A percentile compares a stretch with the other conserved stretches of the same genome.
Conservation (phyloP, 2,329 filamentous ascomycete genomes). For the Nemania abortiva region DNA sequence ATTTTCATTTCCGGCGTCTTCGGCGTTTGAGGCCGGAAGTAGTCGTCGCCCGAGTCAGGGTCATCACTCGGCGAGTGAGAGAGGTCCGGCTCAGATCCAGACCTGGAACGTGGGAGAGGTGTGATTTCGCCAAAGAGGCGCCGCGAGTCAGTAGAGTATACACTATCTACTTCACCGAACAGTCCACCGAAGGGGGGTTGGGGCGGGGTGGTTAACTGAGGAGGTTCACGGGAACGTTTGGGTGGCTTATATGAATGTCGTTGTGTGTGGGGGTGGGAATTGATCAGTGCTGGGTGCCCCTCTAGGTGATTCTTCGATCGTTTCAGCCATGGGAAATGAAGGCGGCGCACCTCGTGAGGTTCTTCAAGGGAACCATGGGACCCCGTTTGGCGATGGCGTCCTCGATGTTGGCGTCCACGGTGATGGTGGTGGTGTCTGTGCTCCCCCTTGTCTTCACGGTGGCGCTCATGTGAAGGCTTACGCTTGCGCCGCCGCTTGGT, state of each 20-base stretch:
- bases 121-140: constrained; percentile 51
- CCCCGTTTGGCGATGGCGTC: constrained; percentile 29
- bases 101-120: constrained; percentile 42
- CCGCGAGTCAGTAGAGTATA: constrained; percentile 45
- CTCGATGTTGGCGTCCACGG: constrained; percentile 34
- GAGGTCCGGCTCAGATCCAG: constrained; percentile 50
- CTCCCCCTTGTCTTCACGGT: constrained; percentile 41
- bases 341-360: constrained; percentile 40
- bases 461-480: constrained; percentile 48
- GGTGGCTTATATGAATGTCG: constrained; percentile 45
- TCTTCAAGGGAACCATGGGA: constrained; percentile 44
- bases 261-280: constrained; percentile 43
- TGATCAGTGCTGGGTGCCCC: constrained; percentile 38
- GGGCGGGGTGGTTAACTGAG: constrained; percentile 42
- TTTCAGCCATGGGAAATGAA: constrained; percentile 46
- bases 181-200: constrained; percentile 45
- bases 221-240: constrained; percentile 36
- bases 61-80: constrained; percentile 50
- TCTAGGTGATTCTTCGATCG: constrained; percentile 43
- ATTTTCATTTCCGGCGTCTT: constrained; percentile 53
- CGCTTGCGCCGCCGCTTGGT: constrained; percentile 53
- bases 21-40: constrained; percentile 50
- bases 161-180: constrained; percentile 51
- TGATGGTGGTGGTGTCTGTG: constrained; percentile 32
- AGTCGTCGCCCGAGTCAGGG: constrained; percentile 48